Conservation (phyloP, 192 early-diverging fungal species). For the Backusella luteola region DNA sequence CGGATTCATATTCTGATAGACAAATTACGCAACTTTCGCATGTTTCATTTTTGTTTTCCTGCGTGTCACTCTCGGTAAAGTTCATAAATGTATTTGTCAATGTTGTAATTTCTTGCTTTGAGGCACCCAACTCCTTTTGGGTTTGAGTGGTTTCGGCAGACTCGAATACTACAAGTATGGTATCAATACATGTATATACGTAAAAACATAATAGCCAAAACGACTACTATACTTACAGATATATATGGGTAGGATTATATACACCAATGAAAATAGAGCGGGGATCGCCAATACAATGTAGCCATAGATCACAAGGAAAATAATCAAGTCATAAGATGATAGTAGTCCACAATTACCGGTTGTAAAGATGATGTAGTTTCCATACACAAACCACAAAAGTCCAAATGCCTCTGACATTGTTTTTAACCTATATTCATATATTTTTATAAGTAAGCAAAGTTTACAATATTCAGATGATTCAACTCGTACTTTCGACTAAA, state of each 20-base stretch:
- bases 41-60: neutral
- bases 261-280: constrained; percentile 13
- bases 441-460: neutral
- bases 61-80: constrained; percentile 36
- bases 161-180: neutral
- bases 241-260: neutral
- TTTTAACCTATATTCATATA: constrained; percentile 35
- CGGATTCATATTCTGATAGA: constrained; percentile 70
- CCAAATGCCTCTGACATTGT: constrained; percentile 54
- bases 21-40: constrained; percentile 66
- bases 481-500: neutral
- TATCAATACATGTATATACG: constrained; percentile 42
- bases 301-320: constrained; percentile 64
- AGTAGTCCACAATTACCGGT: constrained; percentile 37
- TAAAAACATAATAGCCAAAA: constrained; percentile 29
- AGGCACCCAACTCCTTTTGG: constrained; percentile 57
- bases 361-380: constrained; percentile 68
- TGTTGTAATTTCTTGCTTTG: constrained; percentile 45
- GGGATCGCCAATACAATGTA: constrained; percentile 66
- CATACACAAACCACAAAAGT: constrained; percentile 63
- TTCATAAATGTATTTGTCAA: constrained; percentile 65
- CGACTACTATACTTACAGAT: neutral
- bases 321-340: constrained; percentile 57
- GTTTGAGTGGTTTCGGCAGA: constrained; percentile 38
- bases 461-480: neutral